Evolutionary conservation across 768 basidiomycete species (phyloP), one percentile per base, ranked within the genome.

Genomic region (Leccinum truebloodii): DNA sequence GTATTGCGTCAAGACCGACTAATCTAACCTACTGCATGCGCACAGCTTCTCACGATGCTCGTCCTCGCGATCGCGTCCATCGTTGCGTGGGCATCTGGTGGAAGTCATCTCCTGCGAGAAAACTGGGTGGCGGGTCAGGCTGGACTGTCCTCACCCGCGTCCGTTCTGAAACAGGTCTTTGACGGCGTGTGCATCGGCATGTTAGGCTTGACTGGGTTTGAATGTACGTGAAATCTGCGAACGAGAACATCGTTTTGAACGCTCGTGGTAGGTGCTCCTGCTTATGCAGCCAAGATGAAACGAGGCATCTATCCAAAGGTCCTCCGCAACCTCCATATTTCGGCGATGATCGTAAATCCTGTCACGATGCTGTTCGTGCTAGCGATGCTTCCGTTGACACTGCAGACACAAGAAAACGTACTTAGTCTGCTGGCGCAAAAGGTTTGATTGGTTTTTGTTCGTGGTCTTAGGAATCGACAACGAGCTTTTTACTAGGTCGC

Each of bases 181-280:
- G 77, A 85, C 60, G 90, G 90, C 0, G 76, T 88, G 28, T 90
- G 88, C 64, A 75, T 92, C 3, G 83, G 86, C 0, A 86, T 90
- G 77, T 76, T 92, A 1, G 88, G 88, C 0, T 76, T 90, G 37
- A 90, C 90, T 1, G 89, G 87, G 8, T 85, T 86, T 66, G 86
- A 87, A 79, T 87, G 87, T 87, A 22, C 16, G 64, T 37, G 44
- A 4, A 26, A 20, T 35, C 26, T 34, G 32, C 8, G 6, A 34
- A 28, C 32, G 20, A 13, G 7, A n/a, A 54, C 35, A 48, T 54
- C 10, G 22, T 30, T 58, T 20, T 63, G 18, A 62, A 55, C 18
- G 2, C 10, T 35, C 12, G 44, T 57, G 37, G 7, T 57, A 80
- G 87, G 87, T 58, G 80, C 82, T 0, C 88, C 89, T 4, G 81